Base-by-base conservation (phyloP, 1,284 basidiomycete species). In the Wolfiporia cocos region DNA sequence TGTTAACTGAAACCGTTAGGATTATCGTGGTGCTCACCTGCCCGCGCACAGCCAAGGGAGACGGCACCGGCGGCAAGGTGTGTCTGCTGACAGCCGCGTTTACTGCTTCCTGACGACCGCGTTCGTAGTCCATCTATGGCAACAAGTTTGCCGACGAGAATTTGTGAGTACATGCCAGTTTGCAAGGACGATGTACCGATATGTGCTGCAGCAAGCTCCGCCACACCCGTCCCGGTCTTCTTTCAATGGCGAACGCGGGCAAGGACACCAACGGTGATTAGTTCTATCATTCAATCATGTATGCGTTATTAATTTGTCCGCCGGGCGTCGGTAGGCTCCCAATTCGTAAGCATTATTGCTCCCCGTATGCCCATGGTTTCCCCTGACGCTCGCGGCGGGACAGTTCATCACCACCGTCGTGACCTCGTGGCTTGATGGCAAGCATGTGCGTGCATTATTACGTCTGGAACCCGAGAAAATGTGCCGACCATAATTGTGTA, bases 211-310 rank as follows among this genome's bases (percentile, higher is more conserved):
- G 86, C 73, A 90, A 93, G 75, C 84, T 94, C 62, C 83, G 81
- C 63, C 92, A 96, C 72, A 86, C 87, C 51, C 80, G 76, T 33
- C 79, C 87, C 43, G 92, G 92, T 55, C 73, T 78, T 44, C 78
- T 95, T 49, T 94, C 92, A 11, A 96, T 96, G 92, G 92, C 93
- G 46, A 97, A 96, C 62, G 83, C 92, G 50, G 86, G 85, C 59
- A 85, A 80, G 62, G 82, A 90, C 59, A 91, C 88, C 5, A 91
- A 91, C 52, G 88, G 86, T 85, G 58, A n/a, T n/a, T n/a, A 45
- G 68, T 52, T 10, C 11, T 2, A 14, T 32, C 14, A 34, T 36
- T 21, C 23, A 24, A 3, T 12, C 29, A 12, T 19, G 7, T 15
- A 31, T 32, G 5, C 28, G 15, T 28, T 7, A 28, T 28, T 44